phyloP scores from a whole-genome alignment of 2,329 filamentous ascomycete genomes.

The Penicillium hesseltinei region DNA sequence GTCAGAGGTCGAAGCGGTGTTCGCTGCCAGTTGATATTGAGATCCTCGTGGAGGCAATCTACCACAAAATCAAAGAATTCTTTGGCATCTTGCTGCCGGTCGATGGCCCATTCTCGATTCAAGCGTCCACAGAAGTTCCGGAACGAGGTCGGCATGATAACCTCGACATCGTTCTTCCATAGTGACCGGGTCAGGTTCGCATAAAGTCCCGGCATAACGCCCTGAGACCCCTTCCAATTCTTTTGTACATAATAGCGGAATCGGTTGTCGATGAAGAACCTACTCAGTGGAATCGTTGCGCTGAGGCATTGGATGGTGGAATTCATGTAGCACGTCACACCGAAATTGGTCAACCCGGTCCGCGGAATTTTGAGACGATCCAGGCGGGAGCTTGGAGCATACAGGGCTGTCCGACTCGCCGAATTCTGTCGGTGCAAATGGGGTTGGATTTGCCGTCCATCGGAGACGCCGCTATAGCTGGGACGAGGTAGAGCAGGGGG shows the following conservation, averaged over 20 bases:
- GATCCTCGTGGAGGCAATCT: constrained; percentile 79
- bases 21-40: constrained; percentile 66
- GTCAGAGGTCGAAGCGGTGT: constrained; percentile 59
- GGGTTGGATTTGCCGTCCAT: constrained; percentile 52
- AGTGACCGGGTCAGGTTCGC: constrained; percentile 60
- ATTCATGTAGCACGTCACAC: constrained; percentile 88
- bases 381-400: constrained; percentile 42
- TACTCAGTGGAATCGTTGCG: constrained; percentile 63
- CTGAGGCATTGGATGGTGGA: constrained; percentile 82
- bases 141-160: constrained; percentile 60
- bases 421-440: constrained; percentile 47
- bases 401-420: constrained; percentile 44
- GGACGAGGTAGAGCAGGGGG: constrained; percentile 64
- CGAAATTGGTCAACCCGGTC: constrained; percentile 77
- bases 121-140: constrained; percentile 64
- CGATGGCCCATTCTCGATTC: constrained; percentile 67
- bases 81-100: constrained; percentile 82
- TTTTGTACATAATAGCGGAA: constrained; percentile 60
- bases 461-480: constrained; percentile 79
- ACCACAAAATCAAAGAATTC: constrained; percentile 85
- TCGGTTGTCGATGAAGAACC: constrained; percentile 63
- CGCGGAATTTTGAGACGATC: constrained; percentile 54
- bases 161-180: constrained; percentile 59
- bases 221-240: constrained; percentile 65
- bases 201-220: constrained; percentile 61